Evolutionary conservation across 441 rosid genomes (phyloP), one percentile per base, ranked within the genome.

Genomic region (Eutrema salsugineum): DNA sequence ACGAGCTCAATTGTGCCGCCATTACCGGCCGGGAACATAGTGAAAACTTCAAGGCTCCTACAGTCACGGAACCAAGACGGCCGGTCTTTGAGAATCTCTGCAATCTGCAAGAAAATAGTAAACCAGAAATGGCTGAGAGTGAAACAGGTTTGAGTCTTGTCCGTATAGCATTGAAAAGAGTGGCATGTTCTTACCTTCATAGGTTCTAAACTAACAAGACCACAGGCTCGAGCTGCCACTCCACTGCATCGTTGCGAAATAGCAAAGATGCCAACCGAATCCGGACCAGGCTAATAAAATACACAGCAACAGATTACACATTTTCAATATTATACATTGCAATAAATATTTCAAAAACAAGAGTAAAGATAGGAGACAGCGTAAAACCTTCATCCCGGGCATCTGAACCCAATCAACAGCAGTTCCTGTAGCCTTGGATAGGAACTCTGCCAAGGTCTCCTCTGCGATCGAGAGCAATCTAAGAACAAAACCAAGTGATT

Each of bases 391-490:
- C 99, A 96, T 96, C 97, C 98, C 98, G 86, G 97, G 96, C 99
- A 96, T 91, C 89, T 96, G 98, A 89, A 96, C 97, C 99, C 99
- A 96, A 85, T 96, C 98, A 72, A 96, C 97, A 91, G 97, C 97
- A 86, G 99, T 93, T 93, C 99, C 98, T 62, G 98, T 96, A 90
- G 99, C 99, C 97, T 96, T 96, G 77, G 98, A 90, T 82, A 96
- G 99, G 96, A 96, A 96, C 94, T 93, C 97, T 85, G 97, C 87
- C 93, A 96, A 86, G 60, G 98, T 91, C 91, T 93, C 97, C 91
- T 93, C 98, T 4, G 97, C 99, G 67, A 96, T 88, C 35, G 97
- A 87, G 77, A 96, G 96, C 86, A 96, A 96, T 83, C 98, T 95
- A 44, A 0, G 10, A 30, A 16, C 28, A 62, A 43, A 43, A 30